These are phyloP conservation scores for Quercus aquifolioides DNA, from an alignment of 306 rosid species.

Conservation along the genomic window DNA sequence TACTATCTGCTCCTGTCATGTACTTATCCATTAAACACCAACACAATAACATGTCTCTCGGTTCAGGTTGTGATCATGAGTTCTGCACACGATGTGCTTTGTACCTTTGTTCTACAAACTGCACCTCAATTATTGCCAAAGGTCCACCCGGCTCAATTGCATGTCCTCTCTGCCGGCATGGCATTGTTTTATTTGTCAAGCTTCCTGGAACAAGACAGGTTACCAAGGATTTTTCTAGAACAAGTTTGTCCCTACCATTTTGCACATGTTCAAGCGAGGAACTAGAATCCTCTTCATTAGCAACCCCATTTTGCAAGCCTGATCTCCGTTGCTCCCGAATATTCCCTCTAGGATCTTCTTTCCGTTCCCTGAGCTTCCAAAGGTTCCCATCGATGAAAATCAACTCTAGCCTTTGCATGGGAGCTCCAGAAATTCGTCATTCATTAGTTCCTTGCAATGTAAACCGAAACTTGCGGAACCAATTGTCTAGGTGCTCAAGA, in stretches of 20 bases:
- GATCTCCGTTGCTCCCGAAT: slow-evolving; percentile 31
- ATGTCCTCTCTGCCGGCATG: slow-evolving; percentile 88
- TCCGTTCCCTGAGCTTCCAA: slow-evolving; percentile 69
- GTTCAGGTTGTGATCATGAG: slow-evolving; percentile 93
- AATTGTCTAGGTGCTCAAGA: slow-evolving; percentile 46
- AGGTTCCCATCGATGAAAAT: slow-evolving; percentile 57
- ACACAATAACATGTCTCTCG: not conserved
- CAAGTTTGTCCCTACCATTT: slow-evolving; percentile 60
- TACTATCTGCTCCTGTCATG: not conserved
- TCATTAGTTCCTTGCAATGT: slow-evolving; percentile 48
- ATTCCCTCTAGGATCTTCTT: slow-evolving; percentile 35
- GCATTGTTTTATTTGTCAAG: slow-evolving; percentile 75
- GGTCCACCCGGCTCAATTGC: slow-evolving; percentile 88
- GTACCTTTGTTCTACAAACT: slow-evolving; percentile 83
- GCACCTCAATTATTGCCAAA: slow-evolving; percentile 29
- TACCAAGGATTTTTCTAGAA: slow-evolving; percentile 41
- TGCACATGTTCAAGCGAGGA: slow-evolving; percentile 64
- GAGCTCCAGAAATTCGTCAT: slow-evolving; percentile 53
- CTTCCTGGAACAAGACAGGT: slow-evolving; percentile 50
- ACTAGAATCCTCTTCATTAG: slow-evolving; percentile 41
- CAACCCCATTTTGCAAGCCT: slow-evolving; percentile 60
- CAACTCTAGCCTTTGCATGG: slow-evolving; percentile 52
- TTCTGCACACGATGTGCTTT: slow-evolving; percentile 91
- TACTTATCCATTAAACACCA: not conserved
- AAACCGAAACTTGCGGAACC: slow-evolving; percentile 36